Evolutionary conservation across 768 basidiomycete genomes (phyloP).

Genomic region (Boletellus ananas): DNA sequence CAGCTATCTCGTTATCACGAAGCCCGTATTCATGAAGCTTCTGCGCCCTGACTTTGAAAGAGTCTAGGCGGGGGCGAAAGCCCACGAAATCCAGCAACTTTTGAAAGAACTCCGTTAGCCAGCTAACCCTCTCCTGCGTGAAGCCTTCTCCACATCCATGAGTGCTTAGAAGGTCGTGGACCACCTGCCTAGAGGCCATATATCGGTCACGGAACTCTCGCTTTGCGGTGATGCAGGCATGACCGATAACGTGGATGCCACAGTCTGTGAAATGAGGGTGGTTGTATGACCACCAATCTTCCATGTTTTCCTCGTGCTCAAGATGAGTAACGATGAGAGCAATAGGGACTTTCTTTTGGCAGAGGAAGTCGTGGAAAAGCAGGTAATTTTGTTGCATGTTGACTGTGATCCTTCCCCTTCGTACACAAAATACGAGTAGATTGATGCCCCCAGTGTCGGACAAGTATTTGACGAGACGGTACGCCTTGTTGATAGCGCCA

Average conservation of each 20-base stretch:
- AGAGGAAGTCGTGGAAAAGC: conserved; percentile 33
- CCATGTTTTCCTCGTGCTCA: conserved; percentile 35
- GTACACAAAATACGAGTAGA: conserved; percentile 40
- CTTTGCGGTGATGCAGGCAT: conserved; percentile 35
- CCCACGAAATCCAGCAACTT: conserved; percentile 22
- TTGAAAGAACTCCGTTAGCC: conserved; percentile 22
- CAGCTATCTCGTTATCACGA: conserved; percentile 18
- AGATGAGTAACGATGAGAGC: conserved; percentile 34
- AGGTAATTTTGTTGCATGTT: conserved; percentile 29
- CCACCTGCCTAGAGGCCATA: conserved; percentile 16
- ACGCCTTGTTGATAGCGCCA: conserved; percentile 31
- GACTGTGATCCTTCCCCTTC: conserved; percentile 29
- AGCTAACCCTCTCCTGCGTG: conserved; percentile 22
- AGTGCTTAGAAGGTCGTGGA: conserved; percentile 20
- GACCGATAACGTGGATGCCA: conserved; percentile 23
- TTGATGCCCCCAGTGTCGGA: conserved; percentile 33
- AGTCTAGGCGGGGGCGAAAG: conserved; percentile 18
- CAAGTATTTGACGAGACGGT: conserved; percentile 33
- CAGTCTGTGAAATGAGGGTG: conserved; percentile 15
- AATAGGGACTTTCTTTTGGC: conserved; percentile 30
- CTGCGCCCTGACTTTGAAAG: conserved; percentile 18
- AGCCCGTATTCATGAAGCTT: conserved; percentile 29
- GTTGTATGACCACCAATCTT: conserved; percentile 34
- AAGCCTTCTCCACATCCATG: conserved; percentile 18
- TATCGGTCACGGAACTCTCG: conserved; percentile 27